Percentiles rank a stretch among this genome's conserved stretches.
Evolutionary conservation across 1,284 basidiomycete species (phyloP).

Genomic region (Inonotus hispidus): DNA sequence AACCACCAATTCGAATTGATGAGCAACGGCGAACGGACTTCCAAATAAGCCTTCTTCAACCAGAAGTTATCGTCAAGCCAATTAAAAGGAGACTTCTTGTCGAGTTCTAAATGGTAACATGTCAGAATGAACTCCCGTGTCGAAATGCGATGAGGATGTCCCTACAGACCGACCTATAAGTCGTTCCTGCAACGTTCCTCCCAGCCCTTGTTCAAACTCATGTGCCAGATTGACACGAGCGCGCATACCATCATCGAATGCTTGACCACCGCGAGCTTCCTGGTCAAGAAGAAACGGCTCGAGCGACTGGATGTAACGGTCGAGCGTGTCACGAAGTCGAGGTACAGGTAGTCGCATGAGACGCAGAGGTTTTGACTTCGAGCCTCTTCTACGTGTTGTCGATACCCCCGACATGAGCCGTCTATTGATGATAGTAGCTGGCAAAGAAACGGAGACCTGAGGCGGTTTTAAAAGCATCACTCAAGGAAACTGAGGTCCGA

Average conservation of each 20-base stretch:
- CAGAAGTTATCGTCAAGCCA: slow-evolving; percentile 97
- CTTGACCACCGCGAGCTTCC: slow-evolving; percentile 51
- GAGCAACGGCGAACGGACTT: slow-evolving; percentile 83
- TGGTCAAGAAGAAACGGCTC: slow-evolving; percentile 78
- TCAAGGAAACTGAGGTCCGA: neutral
- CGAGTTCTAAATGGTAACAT: slow-evolving; percentile 54
- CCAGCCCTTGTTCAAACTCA: slow-evolving; percentile 74
- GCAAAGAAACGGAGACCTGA: neutral
- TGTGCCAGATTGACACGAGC: slow-evolving; percentile 61
- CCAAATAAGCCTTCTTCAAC: slow-evolving; percentile 86
- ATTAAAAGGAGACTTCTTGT: slow-evolving; percentile 81
- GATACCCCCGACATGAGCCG: slow-evolving; percentile 3
- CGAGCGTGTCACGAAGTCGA: slow-evolving; percentile 69
- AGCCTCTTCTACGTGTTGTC: neutral
- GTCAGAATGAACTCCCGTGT: slow-evolving; percentile 1
- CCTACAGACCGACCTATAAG: slow-evolving; percentile 56
- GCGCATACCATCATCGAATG: slow-evolving; percentile 53
- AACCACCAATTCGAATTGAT: slow-evolving; percentile 99
- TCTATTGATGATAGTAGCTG: neutral
- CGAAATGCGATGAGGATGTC: slow-evolving; percentile 9
- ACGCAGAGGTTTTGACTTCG: slow-evolving; percentile 5
- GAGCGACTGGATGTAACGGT: slow-evolving; percentile 76
- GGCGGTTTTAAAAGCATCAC: neutral
- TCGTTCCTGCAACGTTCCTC: slow-evolving; percentile 71
- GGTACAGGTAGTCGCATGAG: slow-evolving; percentile 83